Conservation (phyloP, 2,329 filamentous ascomycete genomes). For the Akanthomyces uredinophilus region DNA sequence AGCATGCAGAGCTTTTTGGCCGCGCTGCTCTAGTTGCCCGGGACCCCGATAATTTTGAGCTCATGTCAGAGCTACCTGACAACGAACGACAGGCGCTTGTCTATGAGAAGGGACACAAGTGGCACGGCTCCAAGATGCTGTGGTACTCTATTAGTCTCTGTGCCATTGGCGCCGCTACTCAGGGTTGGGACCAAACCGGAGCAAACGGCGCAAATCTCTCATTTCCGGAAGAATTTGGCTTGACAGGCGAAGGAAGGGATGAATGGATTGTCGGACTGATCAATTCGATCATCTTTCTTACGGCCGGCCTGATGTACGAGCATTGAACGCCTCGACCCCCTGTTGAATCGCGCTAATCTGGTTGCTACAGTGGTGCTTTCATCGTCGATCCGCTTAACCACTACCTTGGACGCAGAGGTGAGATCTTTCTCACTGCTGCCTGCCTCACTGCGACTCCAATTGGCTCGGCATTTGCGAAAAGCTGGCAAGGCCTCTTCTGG, state of each 20-base stretch:
- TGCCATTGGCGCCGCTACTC: constrained; percentile 51
- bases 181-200: constrained; percentile 62
- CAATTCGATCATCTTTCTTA: constrained; percentile 32
- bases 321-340: neutral
- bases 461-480: constrained; percentile 53
- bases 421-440: constrained; percentile 58
- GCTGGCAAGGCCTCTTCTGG: constrained; percentile 61
- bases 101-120: constrained; percentile 53
- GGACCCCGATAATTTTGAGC: constrained; percentile 23
- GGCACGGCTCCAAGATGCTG: constrained; percentile 43
- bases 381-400: constrained; percentile 49
- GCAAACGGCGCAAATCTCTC: constrained; percentile 57
- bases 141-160: constrained; percentile 46
- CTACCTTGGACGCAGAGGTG: constrained; percentile 60
- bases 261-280: constrained; percentile 36
- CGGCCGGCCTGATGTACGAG: constrained; percentile 52
- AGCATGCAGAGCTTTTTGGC: constrained; percentile 40
- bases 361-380: constrained; percentile 22
- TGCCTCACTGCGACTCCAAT: constrained; percentile 45
- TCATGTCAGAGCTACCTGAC: constrained; percentile 24
- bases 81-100: constrained; percentile 31
- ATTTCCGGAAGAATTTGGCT: constrained; percentile 43
- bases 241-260: constrained; percentile 35
- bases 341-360: neutral
- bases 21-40: constrained; percentile 34